phyloP scores from a whole-genome alignment of 2,329 filamentous ascomycete species.

The Dothidotthia symphoricarpi region DNA sequence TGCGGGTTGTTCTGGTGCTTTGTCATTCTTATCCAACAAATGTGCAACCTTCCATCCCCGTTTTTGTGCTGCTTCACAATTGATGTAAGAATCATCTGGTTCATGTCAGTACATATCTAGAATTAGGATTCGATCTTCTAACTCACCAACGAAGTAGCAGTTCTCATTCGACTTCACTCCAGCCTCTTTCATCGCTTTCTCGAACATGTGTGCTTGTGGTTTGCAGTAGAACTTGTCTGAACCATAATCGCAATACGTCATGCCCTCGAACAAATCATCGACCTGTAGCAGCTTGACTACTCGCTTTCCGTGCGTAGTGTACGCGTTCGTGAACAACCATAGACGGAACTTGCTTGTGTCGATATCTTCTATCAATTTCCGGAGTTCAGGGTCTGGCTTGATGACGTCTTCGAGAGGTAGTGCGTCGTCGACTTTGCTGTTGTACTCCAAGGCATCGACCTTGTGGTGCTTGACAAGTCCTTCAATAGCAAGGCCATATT shows the following conservation, averaged over 20 bases:
- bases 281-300: slow-evolving; percentile 79
- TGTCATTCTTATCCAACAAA: slow-evolving; percentile 73
- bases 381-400: slow-evolving; percentile 71
- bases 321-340: slow-evolving; percentile 97
- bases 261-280: slow-evolving; percentile 87
- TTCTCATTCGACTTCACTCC: slow-evolving; percentile 64
- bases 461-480: slow-evolving; percentile 91
- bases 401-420: slow-evolving; percentile 83
- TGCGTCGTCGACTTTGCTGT: slow-evolving; percentile 90
- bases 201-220: slow-evolving; percentile 77
- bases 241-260: slow-evolving; percentile 91
- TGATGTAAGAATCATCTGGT: slow-evolving; percentile 82
- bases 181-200: slow-evolving; percentile 84
- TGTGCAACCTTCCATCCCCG: slow-evolving; percentile 87
- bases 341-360: slow-evolving; percentile 79
- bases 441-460: slow-evolving; percentile 94
- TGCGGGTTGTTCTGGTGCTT: slow-evolving; percentile 61
- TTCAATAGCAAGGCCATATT: slow-evolving; percentile 96
- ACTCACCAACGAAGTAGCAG: slow-evolving; percentile 90
- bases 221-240: slow-evolving; percentile 78
- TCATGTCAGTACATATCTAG: slow-evolving; percentile 9
- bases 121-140: neutral
- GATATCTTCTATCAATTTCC: slow-evolving; percentile 74
- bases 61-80: slow-evolving; percentile 72
- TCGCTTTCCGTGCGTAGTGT: slow-evolving; percentile 79